Evolutionary conservation across 2,329 filamentous ascomycete species (phyloP), one percentile per base, ranked within the genome.

Genomic region (Lachnellula cervina): DNA sequence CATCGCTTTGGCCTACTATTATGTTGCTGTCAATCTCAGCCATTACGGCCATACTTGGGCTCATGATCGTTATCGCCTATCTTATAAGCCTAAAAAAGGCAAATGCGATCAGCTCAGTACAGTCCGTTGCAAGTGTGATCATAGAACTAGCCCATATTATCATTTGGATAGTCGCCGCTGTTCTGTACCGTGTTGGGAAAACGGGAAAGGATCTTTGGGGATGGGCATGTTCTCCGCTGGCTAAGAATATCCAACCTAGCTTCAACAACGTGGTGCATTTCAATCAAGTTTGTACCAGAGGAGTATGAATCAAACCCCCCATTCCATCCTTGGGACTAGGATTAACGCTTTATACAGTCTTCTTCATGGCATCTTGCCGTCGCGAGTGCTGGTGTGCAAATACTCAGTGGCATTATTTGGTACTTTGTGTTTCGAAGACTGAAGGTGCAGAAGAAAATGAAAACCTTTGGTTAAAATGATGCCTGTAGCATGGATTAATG

Each of bases 221-320:
- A 2, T 64, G 62, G 59, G 61, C 59, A 1, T 64, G 59, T 46
- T 59, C 51, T 35, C 55, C 55, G 11, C 5, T 51, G 5, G 61
- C 61, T 8, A 35, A 59, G 17, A 57, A 56, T 11, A 62, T 63
- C 14, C 62, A 64, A 43, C 55, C 52, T 6, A 57, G 48, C 25
- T 63, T 64, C n/a, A 38, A 60, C 9, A 54, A 57, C 0, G 46
- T 64, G 6, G 59, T 64, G 23, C 48, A 62, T 48, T 64, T 64
- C n/a, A 34, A 56, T 19, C 51, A 48, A 5, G 50, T 63, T 37
- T 63, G 62, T 19, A n/a, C 47, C 4, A 51, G 58, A 55, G 61
- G 61, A 5, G 61, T 63, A 50, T 43, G 56, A 9, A n/a, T 45
- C 28, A 43, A 16, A 37, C 5, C 17, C 17, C 16, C 16, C 9